These are phyloP conservation scores for Senna tora DNA, from an alignment of 306 rosid genomes.

Conservation along the genomic window DNA sequence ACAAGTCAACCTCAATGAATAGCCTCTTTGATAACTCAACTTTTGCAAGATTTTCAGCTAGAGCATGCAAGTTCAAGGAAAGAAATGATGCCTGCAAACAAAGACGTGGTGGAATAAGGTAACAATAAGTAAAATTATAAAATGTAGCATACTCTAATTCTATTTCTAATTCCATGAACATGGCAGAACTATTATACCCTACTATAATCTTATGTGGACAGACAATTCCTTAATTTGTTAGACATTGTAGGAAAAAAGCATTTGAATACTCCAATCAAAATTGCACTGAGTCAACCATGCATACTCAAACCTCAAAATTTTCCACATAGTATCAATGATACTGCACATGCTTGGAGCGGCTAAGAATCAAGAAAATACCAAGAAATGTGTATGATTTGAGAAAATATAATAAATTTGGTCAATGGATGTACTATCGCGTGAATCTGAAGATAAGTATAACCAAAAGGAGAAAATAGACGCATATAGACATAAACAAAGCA, in stretches of 20 bases:
- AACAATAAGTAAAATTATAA: conserved; percentile 2
- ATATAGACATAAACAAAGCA: not conserved
- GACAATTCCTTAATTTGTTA: not conserved
- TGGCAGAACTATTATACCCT: conserved; percentile 12
- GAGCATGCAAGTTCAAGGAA: conserved; percentile 73
- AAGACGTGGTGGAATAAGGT: conserved; percentile 28
- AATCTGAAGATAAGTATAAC: conserved; percentile 8
- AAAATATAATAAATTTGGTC: not conserved
- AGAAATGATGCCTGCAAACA: conserved; percentile 70
- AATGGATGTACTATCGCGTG: not conserved
- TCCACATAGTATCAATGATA: not conserved
- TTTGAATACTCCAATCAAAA: conserved; percentile 2
- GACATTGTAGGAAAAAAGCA: not conserved
- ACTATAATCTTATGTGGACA: conserved; percentile 1
- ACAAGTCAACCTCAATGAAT: conserved; percentile 71
- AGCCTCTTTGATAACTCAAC: conserved; percentile 74
- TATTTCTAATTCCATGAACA: not conserved
- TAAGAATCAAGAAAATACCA: not conserved
- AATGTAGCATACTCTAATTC: not conserved
- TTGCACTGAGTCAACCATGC: not conserved
- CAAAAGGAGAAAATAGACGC: not conserved
- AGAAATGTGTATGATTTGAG: not conserved
- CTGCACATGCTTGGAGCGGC: not conserved
- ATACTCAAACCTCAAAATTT: not conserved
- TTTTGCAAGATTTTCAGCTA: conserved; percentile 71